These are phyloP conservation scores for Rubus idaeus DNA, from an alignment of 306 rosid genomes.

Conservation along the genomic window DNA sequence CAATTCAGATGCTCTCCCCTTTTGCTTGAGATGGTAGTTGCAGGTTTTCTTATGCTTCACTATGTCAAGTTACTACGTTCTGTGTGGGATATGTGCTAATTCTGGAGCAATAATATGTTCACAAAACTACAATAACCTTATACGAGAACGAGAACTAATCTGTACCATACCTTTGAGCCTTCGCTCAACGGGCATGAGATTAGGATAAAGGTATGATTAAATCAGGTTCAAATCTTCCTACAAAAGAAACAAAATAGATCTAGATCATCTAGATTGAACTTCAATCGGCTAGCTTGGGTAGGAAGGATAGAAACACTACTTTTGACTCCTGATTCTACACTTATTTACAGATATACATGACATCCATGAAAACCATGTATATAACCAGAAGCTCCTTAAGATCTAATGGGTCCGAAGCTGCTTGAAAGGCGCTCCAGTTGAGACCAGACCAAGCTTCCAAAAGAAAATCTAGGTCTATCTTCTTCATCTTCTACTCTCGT, in stretches of 20 bases:
- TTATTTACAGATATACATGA: slow-evolving; percentile 10
- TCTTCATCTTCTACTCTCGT: slow-evolving; percentile 29
- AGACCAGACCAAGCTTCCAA: slow-evolving; percentile 76
- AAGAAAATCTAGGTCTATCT: slow-evolving; percentile 44
- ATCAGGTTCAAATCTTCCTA: not conserved
- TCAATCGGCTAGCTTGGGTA: not conserved
- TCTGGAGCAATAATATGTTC: too few species aligned
- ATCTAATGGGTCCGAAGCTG: slow-evolving; percentile 49
- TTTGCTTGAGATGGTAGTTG: not conserved
- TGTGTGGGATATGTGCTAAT: too few species aligned
- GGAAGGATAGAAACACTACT: not conserved
- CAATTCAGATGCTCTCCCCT: not conserved
- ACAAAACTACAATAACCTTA: not conserved
- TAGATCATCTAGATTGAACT: not conserved
- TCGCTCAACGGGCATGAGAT: not conserved
- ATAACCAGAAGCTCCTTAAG: slow-evolving; percentile 13
- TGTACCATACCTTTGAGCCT: not conserved
- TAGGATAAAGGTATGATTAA: not conserved
- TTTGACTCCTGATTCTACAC: not conserved
- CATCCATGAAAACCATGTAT: not conserved
- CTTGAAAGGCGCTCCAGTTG: slow-evolving; percentile 65
- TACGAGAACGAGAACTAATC: not conserved
- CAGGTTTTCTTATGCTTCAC: too few species aligned
- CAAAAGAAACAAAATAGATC: not conserved
- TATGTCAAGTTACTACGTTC: too few species aligned